Conservation (phyloP, 2,329 filamentous ascomycete genomes). For the Rutstroemia sp. region DNA sequence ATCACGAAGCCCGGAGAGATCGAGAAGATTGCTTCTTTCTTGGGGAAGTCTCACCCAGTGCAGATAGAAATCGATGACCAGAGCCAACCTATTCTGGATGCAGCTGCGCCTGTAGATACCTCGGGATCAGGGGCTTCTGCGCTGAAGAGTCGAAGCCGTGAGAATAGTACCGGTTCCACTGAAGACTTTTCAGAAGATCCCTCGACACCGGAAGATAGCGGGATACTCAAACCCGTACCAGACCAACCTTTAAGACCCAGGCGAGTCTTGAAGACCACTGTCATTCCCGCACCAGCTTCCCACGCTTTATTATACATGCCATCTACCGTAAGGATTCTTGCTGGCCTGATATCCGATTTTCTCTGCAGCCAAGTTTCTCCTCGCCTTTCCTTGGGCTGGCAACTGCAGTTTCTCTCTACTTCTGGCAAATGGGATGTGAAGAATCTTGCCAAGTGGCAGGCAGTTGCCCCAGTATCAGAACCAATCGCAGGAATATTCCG, state of each 20-base stretch:
- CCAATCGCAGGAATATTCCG: slow-evolving; percentile 75
- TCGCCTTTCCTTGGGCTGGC: slow-evolving; percentile 79
- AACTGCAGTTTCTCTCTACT: slow-evolving; percentile 78
- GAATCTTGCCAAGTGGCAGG: slow-evolving; percentile 87
- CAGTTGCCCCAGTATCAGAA: slow-evolving; percentile 67
- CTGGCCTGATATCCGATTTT: slow-evolving; percentile 78
- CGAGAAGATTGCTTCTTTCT: slow-evolving; percentile 50
- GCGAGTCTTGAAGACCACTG: slow-evolving; percentile 56
- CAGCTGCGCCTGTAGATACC: slow-evolving; percentile 41
- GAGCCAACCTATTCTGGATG: slow-evolving; percentile 37
- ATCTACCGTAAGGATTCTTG: slow-evolving; percentile 64
- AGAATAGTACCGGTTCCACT: slow-evolving; percentile 23
- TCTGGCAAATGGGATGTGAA: slow-evolving; percentile 98
- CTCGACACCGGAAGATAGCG: slow-evolving; percentile 38
- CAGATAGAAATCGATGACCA: slow-evolving; percentile 22
- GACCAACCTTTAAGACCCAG: slow-evolving; percentile 40
- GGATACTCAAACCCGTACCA: slow-evolving; percentile 33
- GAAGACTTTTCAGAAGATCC: slow-evolving; percentile 39
- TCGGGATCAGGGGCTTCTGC: slow-evolving; percentile 22
- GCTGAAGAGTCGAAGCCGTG: slow-evolving; percentile 32
- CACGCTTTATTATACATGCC: slow-evolving; percentile 82
- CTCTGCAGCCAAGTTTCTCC: slow-evolving; percentile 66
- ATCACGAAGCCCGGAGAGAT: slow-evolving; percentile 68
- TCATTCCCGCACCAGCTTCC: slow-evolving; percentile 70
- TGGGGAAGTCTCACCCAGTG: slow-evolving; percentile 27